phyloP scores from a whole-genome alignment of 1,139 yeast species.

The Blastobotrys arbuscula region DNA sequence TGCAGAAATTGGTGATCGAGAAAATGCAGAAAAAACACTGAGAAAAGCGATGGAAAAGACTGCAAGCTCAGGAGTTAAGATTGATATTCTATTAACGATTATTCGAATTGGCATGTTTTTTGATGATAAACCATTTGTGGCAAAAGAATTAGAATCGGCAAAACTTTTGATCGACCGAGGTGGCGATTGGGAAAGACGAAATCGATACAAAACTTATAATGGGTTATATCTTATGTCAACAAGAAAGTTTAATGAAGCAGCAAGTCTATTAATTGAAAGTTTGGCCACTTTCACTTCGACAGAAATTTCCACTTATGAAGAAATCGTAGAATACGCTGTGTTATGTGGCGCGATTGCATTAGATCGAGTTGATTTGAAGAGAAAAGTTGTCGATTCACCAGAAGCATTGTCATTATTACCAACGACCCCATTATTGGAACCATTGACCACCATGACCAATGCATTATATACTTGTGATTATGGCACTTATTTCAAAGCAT shows the following conservation, averaged over 20 bases:
- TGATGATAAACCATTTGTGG: conserved; percentile 66
- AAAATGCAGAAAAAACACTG: conserved; percentile 66
- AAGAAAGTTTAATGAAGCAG: conserved; percentile 79
- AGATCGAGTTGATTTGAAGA: conserved; percentile 78
- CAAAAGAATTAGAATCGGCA: conserved; percentile 69
- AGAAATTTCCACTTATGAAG: conserved; percentile 84
- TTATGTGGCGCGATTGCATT: conserved; percentile 79
- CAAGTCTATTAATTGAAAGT: conserved; percentile 78
- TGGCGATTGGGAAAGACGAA: conserved; percentile 99
- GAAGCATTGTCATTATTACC: conserved; percentile 81
- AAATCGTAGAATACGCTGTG: conserved; percentile 83
- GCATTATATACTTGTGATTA: conserved; percentile 88
- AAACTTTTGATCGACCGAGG: conserved; percentile 82
- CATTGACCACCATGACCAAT: conserved; percentile 78
- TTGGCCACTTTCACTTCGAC: conserved; percentile 95
- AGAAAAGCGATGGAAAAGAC: conserved; percentile 73
- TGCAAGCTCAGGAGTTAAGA: conserved; percentile 83
- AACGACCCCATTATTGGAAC: conserved; percentile 65
- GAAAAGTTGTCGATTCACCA: conserved; percentile 86
- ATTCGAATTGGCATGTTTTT: conserved; percentile 84
- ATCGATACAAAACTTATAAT: conserved; percentile 83
- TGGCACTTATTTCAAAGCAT: conserved; percentile 67
- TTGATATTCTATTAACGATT: conserved; percentile 76
- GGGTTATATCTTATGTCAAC: conserved; percentile 83
- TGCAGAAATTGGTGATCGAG: conserved; percentile 74